Percentiles rank a stretch among this genome's conserved stretches.
Conservation (phyloP, 1,284 basidiomycete genomes). For the Ustilago xerochloae region DNA sequence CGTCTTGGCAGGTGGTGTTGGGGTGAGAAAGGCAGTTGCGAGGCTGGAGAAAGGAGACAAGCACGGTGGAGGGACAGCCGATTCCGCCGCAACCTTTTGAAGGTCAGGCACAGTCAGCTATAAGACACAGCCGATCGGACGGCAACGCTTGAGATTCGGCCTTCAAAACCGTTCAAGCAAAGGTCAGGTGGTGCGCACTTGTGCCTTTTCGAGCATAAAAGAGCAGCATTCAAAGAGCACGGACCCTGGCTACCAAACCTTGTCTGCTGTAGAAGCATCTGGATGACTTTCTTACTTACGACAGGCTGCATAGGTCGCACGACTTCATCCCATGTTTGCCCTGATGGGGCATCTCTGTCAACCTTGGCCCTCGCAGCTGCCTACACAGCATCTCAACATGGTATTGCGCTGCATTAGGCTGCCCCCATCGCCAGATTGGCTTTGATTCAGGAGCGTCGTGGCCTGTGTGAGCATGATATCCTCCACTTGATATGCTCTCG, state of each 20-base stretch:
- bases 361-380: neutral
- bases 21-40: too few species aligned
- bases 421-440: too few species aligned
- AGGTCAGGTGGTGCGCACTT: neutral
- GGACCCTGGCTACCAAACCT: neutral
- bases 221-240: neutral
- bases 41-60: neutral
- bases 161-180: neutral
- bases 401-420: too few species aligned
- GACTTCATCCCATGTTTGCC: neutral
- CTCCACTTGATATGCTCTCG: neutral
- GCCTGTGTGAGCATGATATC: neutral
- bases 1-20: neutral
- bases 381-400: neutral
- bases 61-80: neutral
- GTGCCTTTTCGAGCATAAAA: neutral
- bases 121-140: neutral
- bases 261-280: neutral
- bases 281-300: neutral
- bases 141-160: neutral
- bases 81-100: neutral
- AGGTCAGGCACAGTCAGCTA: neutral
- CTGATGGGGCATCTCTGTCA: too few species aligned
- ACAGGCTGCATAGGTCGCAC: conserved; percentile 7
- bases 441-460: too few species aligned